Percentiles rank a stretch among this genome's conserved stretches.
Conservation (phyloP, 2,329 filamentous ascomycete species). For the Kalmusia sp. region DNA sequence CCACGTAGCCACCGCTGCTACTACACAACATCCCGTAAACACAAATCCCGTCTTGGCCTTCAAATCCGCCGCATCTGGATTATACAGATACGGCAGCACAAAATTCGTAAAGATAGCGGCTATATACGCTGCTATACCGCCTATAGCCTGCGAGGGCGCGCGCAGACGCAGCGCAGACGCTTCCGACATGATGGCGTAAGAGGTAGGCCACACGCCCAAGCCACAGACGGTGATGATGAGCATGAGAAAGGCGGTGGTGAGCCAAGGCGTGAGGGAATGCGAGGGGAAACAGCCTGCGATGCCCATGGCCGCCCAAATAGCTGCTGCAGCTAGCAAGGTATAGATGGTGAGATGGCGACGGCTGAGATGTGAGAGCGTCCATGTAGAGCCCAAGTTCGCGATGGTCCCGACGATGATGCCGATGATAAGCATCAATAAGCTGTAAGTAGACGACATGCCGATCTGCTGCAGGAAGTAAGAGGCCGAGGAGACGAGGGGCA, state of each 20-base stretch:
- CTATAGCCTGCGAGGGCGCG: constrained; percentile 48
- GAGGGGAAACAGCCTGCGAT: constrained; percentile 6
- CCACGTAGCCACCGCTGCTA: constrained; percentile 40
- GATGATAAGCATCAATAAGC: constrained; percentile 16
- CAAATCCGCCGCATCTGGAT: constrained; percentile 45
- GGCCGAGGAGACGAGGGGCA: constrained; percentile 52
- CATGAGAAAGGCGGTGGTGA: constrained; percentile 13
- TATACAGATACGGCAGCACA: constrained; percentile 45
- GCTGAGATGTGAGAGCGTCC: constrained; percentile 13
- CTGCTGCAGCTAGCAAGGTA: constrained; percentile 7
- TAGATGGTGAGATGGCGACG: constrained; percentile 15
- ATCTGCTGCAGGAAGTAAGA: constrained; percentile 44
- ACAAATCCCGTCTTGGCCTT: constrained; percentile 49
- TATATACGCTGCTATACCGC: constrained; percentile 25
- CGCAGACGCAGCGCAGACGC: constrained; percentile 44
- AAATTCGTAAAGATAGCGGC: constrained; percentile 18
- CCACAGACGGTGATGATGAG: constrained; percentile 38
- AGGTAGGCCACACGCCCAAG: constrained; percentile 45
- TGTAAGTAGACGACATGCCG: constrained; percentile 14
- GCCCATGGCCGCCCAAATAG: constrained; percentile 17
- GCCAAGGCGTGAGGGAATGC: constrained; percentile 4
- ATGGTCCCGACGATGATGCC: constrained; percentile 15
- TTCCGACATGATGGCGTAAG: constrained; percentile 44
- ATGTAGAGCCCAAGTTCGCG: constrained; percentile 14
- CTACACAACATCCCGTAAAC: constrained; percentile 35